Evolutionary conservation across 208 protist species (phyloP).

Genomic region (Wallacemonas sp.): DNA sequence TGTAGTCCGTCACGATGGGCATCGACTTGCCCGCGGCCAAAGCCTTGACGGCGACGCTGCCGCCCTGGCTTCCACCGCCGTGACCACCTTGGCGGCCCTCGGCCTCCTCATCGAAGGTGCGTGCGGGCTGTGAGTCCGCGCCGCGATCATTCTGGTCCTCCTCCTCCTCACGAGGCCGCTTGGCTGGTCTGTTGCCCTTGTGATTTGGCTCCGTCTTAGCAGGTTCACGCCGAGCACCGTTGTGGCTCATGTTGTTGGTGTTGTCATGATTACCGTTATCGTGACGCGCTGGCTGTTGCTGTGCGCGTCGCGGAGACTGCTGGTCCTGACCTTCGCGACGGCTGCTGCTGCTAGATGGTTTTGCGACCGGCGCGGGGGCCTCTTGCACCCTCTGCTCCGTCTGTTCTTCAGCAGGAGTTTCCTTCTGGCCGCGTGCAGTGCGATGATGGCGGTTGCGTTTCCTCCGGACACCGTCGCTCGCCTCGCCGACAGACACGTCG

Average conservation of each 20-base stretch:
- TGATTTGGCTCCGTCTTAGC: too few relatives aligned
- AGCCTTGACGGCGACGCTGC: conserved; percentile 3
- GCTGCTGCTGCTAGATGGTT: background rate
- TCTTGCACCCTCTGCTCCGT: background rate
- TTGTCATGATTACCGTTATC: too few relatives aligned
- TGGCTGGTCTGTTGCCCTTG: conserved; percentile 1
- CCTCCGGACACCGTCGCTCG: conserved; percentile 19
- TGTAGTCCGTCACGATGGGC: conserved; percentile 75
- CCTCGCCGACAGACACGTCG: conserved; percentile 2
- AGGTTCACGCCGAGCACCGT: too few relatives aligned
- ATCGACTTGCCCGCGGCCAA: conserved; percentile 34
- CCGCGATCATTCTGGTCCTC: background rate
- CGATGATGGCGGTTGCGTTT: conserved; percentile 68
- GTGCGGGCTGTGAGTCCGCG: background rate
- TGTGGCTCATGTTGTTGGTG: too few relatives aligned
- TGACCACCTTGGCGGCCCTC: background rate
- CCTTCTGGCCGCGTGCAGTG: conserved; percentile 20
- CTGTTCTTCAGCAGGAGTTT: background rate
- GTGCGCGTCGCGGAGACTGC: too few relatives aligned
- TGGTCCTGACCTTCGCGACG: too few relatives aligned
- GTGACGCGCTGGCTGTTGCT: too few relatives aligned
- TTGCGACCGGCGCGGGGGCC: background rate
- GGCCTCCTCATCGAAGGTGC: background rate
- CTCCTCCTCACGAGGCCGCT: conserved; percentile 2
- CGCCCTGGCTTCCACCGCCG: background rate